Conservation (phyloP, 306 rosid species). For the Aeschynomene evenia region DNA sequence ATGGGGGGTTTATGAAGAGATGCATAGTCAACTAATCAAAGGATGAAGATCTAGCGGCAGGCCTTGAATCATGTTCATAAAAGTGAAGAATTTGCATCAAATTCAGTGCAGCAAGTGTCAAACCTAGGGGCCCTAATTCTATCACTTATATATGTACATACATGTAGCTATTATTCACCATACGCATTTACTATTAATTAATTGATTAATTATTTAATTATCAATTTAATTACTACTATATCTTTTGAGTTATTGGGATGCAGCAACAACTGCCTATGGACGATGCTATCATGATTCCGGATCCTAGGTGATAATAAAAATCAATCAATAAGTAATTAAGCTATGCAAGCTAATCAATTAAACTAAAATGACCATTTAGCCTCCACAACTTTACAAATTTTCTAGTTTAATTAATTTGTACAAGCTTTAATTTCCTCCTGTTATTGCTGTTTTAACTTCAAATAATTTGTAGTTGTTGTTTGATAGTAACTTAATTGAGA, state of each 20-base stretch:
- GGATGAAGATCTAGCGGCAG: constrained; percentile 32
- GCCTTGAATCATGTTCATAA: constrained; percentile 54
- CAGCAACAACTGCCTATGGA: constrained; percentile 26
- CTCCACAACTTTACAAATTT: constrained; percentile 11
- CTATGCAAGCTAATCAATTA: constrained; percentile 4
- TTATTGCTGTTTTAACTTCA: constrained; percentile 17
- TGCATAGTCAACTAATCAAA: constrained; percentile 31
- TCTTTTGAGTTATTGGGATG: constrained; percentile 31
- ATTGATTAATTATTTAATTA: constrained; percentile 36
- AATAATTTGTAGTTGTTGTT: background rate
- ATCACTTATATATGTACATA: background rate
- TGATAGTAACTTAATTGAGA: constrained; percentile 30
- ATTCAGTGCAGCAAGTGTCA: constrained; percentile 67
- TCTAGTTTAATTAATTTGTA: constrained; percentile 17
- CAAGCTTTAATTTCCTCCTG: constrained; percentile 25
- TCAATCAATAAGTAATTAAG: constrained; percentile 18
- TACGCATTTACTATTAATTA: constrained; percentile 12
- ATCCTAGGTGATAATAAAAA: constrained; percentile 52
- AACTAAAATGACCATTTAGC: constrained; percentile 30
- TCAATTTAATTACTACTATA: constrained; percentile 20
- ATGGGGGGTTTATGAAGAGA: constrained; percentile 16
- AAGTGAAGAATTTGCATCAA: constrained; percentile 61
- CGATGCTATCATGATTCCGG: constrained; percentile 44
- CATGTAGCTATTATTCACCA: constrained; percentile 27
- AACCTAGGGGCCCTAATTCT: constrained; percentile 42